Evolutionary conservation across 2,329 filamentous ascomycete genomes (phyloP).

Genomic region (Dothistroma pini): DNA sequence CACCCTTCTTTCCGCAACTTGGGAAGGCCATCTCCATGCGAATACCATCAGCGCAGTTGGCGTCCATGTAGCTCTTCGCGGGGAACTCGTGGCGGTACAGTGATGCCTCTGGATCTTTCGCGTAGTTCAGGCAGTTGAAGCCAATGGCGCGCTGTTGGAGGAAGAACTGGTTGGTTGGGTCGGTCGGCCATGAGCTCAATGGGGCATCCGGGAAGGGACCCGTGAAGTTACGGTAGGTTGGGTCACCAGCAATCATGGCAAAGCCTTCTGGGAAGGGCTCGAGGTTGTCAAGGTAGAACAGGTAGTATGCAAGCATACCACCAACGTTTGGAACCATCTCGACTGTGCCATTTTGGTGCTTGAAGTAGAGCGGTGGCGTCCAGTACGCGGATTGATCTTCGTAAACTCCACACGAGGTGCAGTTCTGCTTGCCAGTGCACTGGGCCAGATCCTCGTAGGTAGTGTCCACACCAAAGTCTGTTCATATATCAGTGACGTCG

Average conservation of each 20-base stretch:
- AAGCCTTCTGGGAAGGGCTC: conserved; percentile 73
- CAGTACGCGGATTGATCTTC: conserved; percentile 89
- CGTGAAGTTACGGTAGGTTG: conserved; percentile 63
- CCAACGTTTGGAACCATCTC: conserved; percentile 70
- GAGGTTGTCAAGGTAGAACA: conserved; percentile 64
- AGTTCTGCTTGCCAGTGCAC: conserved; percentile 63
- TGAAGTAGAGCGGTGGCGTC: conserved; percentile 73
- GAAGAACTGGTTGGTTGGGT: conserved; percentile 65
- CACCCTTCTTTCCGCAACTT: conserved; percentile 76
- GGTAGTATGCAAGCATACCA: conserved; percentile 90
- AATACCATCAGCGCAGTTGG: conserved; percentile 75
- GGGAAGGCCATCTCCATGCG: conserved; percentile 85
- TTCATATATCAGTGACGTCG: conserved; percentile 13
- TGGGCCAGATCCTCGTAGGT: conserved; percentile 54
- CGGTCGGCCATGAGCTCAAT: conserved; percentile 65
- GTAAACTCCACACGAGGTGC: conserved; percentile 75
- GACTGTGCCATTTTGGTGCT: conserved; percentile 62
- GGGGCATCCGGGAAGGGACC: conserved; percentile 63
- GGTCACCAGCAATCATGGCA: conserved; percentile 77
- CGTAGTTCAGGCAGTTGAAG: conserved; percentile 94
- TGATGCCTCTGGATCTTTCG: conserved; percentile 61
- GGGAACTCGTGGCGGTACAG: conserved; percentile 80
- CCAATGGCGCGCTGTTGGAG: conserved; percentile 79
- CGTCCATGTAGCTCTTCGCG: conserved; percentile 73
- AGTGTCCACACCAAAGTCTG: conserved; percentile 63